These are phyloP conservation scores for Gastrodia elata DNA, from an alignment of 106 monocot genomes.

Conservation along the genomic window DNA sequence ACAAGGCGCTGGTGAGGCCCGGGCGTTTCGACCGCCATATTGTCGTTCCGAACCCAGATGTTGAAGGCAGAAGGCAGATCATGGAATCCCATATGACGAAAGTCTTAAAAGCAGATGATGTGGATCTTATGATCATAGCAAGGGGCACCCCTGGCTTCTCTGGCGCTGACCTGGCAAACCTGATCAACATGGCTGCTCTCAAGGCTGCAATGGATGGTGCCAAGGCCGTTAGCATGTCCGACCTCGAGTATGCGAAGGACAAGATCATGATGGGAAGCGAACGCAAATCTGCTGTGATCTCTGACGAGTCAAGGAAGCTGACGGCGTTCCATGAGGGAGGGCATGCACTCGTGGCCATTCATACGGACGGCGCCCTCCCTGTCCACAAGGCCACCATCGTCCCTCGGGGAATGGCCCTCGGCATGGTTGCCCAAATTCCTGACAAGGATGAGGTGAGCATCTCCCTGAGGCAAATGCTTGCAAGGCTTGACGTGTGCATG, in stretches of 20 bases:
- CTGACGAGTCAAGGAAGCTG: conserved; percentile 66
- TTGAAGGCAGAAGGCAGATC: conserved; percentile 89
- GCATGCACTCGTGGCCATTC: conserved; percentile 92
- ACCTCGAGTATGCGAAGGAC: conserved; percentile 95
- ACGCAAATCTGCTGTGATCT: conserved; percentile 92
- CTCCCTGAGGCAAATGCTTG: conserved; percentile 88
- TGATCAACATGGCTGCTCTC: conserved; percentile 87
- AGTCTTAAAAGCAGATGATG: conserved; percentile 86
- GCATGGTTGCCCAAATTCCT: conserved; percentile 89
- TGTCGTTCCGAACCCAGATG: conserved; percentile 97
- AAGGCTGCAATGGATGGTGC: conserved; percentile 99
- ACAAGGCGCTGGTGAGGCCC: conserved; percentile 92
- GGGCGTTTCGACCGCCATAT: conserved; percentile 97
- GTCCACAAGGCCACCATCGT: conserved; percentile 97
- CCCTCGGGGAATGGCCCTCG: conserved; percentile 85
- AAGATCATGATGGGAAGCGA: conserved; percentile 99
- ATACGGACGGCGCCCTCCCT: conserved; percentile 73
- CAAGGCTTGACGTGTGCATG: conserved; percentile 96
- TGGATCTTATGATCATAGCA: conserved; percentile 83
- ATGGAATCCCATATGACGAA: conserved; percentile 96
- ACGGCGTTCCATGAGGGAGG: conserved; percentile 99
- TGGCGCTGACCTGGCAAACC: conserved; percentile 93
- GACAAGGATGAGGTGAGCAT: conserved; percentile 91
- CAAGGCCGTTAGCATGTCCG: conserved; percentile 79
- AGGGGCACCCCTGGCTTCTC: conserved; percentile 97